Evolutionary conservation across 176 grass and related monocot genomes (phyloP).

Genomic region (Eremochloa ophiuroides): DNA sequence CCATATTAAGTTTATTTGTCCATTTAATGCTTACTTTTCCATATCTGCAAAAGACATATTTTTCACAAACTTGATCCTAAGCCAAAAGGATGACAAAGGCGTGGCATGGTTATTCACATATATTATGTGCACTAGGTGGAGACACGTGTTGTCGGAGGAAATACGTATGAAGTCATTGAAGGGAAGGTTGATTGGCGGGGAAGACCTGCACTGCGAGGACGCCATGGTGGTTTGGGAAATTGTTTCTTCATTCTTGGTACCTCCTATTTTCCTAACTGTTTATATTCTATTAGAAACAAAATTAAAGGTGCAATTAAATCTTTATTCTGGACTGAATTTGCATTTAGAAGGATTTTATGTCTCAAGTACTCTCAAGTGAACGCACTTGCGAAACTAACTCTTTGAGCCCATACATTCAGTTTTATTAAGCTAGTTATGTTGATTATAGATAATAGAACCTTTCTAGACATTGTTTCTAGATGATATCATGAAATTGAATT

Average conservation of each 20-base stretch:
- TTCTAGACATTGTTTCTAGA: neutral
- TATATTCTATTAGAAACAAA: neutral
- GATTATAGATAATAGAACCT: neutral
- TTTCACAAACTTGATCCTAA: slow-evolving; percentile 5
- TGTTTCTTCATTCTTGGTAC: slow-evolving; percentile 48
- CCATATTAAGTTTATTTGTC: neutral
- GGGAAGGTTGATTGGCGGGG: slow-evolving; percentile 60
- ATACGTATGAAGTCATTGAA: slow-evolving; percentile 23
- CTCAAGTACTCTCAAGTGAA: neutral
- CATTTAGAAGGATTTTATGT: neutral
- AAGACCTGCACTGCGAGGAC: slow-evolving; percentile 39
- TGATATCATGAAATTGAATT: too few relatives aligned
- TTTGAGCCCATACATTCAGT: neutral
- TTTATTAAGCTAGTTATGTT: neutral
- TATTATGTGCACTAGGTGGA: slow-evolving; percentile 5
- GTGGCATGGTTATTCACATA: slow-evolving; percentile 1
- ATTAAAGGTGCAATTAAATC: neutral
- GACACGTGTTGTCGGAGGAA: slow-evolving; percentile 12
- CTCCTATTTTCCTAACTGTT: neutral
- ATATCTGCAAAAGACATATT: neutral
- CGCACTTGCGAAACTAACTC: neutral
- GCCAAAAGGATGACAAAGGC: neutral
- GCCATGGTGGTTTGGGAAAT: slow-evolving; percentile 47
- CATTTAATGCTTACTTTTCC: neutral
- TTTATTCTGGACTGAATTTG: neutral